phyloP scores from a whole-genome alignment of 805 yeast species.

The Kodamaea kaohsiungensis region DNA sequence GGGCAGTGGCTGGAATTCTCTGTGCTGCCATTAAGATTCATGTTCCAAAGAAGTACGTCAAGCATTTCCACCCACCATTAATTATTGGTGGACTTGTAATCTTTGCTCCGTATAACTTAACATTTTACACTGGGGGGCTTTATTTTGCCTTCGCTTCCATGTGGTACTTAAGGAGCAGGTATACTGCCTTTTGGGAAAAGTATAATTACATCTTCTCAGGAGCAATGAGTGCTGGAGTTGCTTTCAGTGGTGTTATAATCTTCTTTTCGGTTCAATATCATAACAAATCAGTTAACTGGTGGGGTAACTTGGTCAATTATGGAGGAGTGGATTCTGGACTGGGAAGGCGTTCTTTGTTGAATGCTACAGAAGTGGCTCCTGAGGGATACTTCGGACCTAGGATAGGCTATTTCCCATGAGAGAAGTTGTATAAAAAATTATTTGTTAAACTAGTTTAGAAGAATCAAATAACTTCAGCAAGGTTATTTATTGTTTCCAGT shows the following conservation, averaged over 20 bases:
- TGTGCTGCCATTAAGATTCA: slow-evolving; percentile 16
- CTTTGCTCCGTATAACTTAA: slow-evolving; percentile 36
- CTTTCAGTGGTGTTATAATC: slow-evolving; percentile 34
- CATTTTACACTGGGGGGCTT: slow-evolving; percentile 30
- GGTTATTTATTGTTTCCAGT: no score
- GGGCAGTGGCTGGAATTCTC: slow-evolving; percentile 27
- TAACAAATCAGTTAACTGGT: slow-evolving; percentile 28
- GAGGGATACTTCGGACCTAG: slow-evolving; percentile 42
- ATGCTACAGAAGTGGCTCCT: slow-evolving; percentile 25
- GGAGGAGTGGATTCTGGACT: slow-evolving; percentile 36
- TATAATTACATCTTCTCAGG: slow-evolving; percentile 35
- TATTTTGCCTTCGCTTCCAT: slow-evolving; percentile 28
- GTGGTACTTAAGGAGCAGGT: slow-evolving; percentile 28
- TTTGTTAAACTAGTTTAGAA: no score
- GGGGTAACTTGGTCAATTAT: slow-evolving; percentile 30
- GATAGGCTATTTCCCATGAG: slow-evolving; percentile 25
- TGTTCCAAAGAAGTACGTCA: slow-evolving; percentile 19
- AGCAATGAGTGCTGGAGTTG: slow-evolving; percentile 35
- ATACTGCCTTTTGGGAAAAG: slow-evolving; percentile 36
- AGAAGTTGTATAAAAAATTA: no score
- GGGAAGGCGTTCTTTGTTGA: slow-evolving; percentile 7
- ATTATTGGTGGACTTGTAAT: slow-evolving; percentile 33
- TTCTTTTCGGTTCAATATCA: slow-evolving; percentile 40
- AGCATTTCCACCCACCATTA: slow-evolving; percentile 35
- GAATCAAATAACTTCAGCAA: no score